Percentiles rank a stretch among this genome's conserved stretches.
These are phyloP conservation scores for Lentinus brumalis DNA, from an alignment of 768 basidiomycete species.

Conservation along the genomic window DNA sequence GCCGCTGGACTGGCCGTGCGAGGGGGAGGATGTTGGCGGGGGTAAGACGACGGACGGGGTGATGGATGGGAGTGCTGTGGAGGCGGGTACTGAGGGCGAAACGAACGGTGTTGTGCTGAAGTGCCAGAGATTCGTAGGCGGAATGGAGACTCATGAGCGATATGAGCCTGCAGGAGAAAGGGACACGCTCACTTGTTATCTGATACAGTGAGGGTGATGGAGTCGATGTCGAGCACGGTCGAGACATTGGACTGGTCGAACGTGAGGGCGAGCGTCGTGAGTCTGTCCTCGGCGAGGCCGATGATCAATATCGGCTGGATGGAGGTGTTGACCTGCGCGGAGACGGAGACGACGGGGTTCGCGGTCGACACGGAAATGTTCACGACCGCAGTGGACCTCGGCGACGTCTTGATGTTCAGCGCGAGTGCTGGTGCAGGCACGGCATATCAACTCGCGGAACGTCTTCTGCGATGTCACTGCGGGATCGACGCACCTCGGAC, in stretches of 20 bases:
- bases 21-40: background rate
- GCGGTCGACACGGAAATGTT: conserved; percentile 22
- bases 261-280: conserved; percentile 23
- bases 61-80: conserved; percentile 14
- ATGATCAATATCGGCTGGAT: conserved; percentile 19
- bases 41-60: conserved; percentile 16
- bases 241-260: conserved; percentile 13
- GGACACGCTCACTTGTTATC: conserved; percentile 23
- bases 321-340: conserved; percentile 18
- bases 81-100: conserved; percentile 16
- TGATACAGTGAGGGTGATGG: conserved; percentile 20
- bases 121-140: background rate
- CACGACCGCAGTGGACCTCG: conserved; percentile 15
- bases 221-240: conserved; percentile 20
- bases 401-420: conserved; percentile 18
- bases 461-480: background rate
- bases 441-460: background rate
- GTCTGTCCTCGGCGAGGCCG: conserved; percentile 18
- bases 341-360: conserved; percentile 20
- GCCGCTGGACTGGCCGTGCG: conserved; percentile 14
- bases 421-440: conserved; percentile 7
- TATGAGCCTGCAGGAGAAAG: too few species aligned
- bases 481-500: conserved; percentile 18
- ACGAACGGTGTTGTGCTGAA: conserved; percentile 21
- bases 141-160: background rate